Conservation (phyloP, 2,329 filamentous ascomycete genomes). For the Aspergillus flavus region DNA sequence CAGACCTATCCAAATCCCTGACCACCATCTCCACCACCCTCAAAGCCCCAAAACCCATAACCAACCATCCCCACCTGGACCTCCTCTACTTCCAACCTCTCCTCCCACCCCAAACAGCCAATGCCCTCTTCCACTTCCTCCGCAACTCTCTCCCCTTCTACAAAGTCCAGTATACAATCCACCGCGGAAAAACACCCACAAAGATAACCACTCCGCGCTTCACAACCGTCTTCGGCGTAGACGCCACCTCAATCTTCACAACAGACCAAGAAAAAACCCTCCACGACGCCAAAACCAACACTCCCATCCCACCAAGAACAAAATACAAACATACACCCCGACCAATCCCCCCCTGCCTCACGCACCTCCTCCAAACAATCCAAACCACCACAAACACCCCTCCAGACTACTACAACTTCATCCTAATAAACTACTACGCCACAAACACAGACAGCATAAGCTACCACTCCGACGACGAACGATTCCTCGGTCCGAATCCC, state of each 20-base stretch:
- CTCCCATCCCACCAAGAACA: constrained; percentile 38
- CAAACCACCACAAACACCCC: constrained; percentile 60
- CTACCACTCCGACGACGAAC: constrained; percentile 80
- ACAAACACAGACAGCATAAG: constrained; percentile 59
- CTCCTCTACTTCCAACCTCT: constrained; percentile 77
- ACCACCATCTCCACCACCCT: constrained; percentile 39
- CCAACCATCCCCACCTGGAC: constrained; percentile 70
- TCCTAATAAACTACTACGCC: too few species aligned
- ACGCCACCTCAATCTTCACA: constrained; percentile 65
- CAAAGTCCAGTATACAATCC: constrained; percentile 72
- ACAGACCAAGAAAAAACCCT: constrained; percentile 19
- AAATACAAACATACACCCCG: constrained; percentile 64
- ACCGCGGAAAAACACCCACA: constrained; percentile 64
- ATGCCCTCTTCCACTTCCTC: constrained; percentile 69
- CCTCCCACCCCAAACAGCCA: constrained; percentile 59
- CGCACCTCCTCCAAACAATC: constrained; percentile 62
- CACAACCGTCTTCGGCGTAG: constrained; percentile 63
- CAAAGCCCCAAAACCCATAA: constrained; percentile 61
- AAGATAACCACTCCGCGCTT: constrained; percentile 65
- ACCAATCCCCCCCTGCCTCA: constrained; percentile 71
- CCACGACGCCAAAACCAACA: constrained; percentile 47
- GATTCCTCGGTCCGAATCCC: constrained; percentile 70
- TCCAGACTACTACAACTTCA: too few species aligned
- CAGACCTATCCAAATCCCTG: constrained; percentile 33
- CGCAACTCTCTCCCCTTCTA: constrained; percentile 74